Evolutionary conservation across 371 early-diverging fungal genomes (phyloP), one percentile per base, ranked within the genome.

Genomic region (Mucor indicus): DNA sequence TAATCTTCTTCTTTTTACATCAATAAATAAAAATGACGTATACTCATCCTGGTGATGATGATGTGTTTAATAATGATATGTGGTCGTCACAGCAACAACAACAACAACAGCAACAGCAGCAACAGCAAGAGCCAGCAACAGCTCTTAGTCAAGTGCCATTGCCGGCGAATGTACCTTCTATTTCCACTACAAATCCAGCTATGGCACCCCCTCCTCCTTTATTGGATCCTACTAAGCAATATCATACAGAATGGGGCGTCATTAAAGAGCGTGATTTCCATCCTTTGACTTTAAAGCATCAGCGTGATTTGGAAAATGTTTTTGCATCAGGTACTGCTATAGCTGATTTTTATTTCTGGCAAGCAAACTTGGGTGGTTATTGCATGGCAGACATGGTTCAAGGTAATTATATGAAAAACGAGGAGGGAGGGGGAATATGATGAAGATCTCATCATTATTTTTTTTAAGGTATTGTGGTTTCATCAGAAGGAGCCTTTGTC

Each of bases 301-400:
- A 73, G 44, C 57, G 65, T 17, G 74, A 73, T 41, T 44, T 73
- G 11, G 74, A 73, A 41, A 67, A 57, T 48, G 45, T 56, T 3
- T 67, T 51, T 41, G 44, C 40, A 38, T 32, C 56, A 9, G 67
- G 67, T 8, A 22, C 44, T 12, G 38, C 53, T n/a, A 62, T 73
- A 35, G 16, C 60, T 16, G 74, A 73, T 39, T 73, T 73, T 53
- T 73, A 69, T 32, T 73, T 73, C 46, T 73, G 74, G 74, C 74
- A 73, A 33, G 74, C 74, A n/a, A 73, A 69, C 50, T 52, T 73
- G 13, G 74, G 74, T 33, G 74, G 74, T 6, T 73, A 73, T 41
- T 73, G 74, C 35, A 67, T 73, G 63, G 74, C 74, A 17, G 62
- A 73, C 38, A 73, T 73, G 74, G 35, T 59, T 16, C 65, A 73